Evolutionary conservation across 257 asterid genomes (phyloP).

Genomic region (Jaltomata sinuosa): DNA sequence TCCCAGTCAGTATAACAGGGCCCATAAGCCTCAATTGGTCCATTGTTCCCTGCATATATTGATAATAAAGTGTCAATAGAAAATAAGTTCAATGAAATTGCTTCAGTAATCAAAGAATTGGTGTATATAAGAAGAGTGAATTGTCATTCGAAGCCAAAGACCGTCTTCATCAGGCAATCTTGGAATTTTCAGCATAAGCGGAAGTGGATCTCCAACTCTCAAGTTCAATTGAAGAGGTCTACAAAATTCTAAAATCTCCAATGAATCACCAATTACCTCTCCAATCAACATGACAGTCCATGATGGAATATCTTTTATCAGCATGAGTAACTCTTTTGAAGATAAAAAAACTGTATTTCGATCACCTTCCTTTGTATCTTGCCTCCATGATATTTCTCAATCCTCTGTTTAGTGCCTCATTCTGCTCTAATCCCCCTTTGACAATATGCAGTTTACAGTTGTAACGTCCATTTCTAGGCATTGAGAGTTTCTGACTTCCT

Average conservation of each 20-base stretch:
- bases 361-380: neutral
- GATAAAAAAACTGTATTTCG: neutral
- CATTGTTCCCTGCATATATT: slow-evolving; percentile 52
- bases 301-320: neutral
- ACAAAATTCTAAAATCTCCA: neutral
- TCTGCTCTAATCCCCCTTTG: neutral
- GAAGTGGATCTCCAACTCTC: neutral
- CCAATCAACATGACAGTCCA: neutral
- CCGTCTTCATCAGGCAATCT: neutral
- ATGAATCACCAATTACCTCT: neutral
- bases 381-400: neutral
- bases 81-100: neutral
- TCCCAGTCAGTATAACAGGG: slow-evolving; percentile 77
- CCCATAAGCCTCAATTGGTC: slow-evolving; percentile 95
- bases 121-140: neutral
- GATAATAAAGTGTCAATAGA: neutral
- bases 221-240: neutral
- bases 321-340: neutral
- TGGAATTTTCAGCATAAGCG: neutral
- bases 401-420: neutral
- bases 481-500: neutral
- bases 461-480: neutral
- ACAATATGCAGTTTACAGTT: neutral
- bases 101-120: neutral
- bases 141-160: neutral